Conservation (phyloP, 768 basidiomycete species). For the Leccinum fibrillosum region DNA sequence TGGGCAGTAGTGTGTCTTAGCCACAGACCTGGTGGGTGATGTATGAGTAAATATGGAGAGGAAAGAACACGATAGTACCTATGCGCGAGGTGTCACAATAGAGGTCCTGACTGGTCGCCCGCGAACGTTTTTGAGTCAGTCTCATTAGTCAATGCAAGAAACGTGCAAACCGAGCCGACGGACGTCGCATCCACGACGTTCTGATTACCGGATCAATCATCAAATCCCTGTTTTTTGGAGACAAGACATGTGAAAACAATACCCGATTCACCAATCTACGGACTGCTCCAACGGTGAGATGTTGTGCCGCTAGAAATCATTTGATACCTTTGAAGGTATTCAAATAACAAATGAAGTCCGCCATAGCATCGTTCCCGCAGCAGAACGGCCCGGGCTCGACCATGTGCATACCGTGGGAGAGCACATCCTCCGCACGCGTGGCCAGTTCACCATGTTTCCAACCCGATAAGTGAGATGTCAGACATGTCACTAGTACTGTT, state of each 20-base stretch:
- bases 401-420: neutral
- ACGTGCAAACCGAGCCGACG: neutral
- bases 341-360: neutral
- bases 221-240: neutral
- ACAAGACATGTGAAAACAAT: neutral
- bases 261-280: neutral
- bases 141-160: neutral
- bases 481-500: too few relatives aligned
- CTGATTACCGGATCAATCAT: neutral
- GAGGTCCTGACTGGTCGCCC: constrained; percentile 54
- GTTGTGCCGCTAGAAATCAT: neutral
- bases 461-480: neutral
- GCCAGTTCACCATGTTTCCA: neutral
- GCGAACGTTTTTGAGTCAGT: neutral
- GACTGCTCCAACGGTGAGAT: neutral
- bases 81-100: constrained; percentile 70
- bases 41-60: neutral
- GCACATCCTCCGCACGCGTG: too few relatives aligned
- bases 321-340: neutral
- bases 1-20: constrained; percentile 52
- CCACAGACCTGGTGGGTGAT: constrained; percentile 51
- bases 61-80: constrained; percentile 37
- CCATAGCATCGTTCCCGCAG: neutral
- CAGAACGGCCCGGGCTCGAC: neutral
- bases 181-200: neutral